These are phyloP conservation scores for Rhizopus sp. DNA, from an alignment of 371 early-diverging fungal species.

Conservation along the genomic window DNA sequence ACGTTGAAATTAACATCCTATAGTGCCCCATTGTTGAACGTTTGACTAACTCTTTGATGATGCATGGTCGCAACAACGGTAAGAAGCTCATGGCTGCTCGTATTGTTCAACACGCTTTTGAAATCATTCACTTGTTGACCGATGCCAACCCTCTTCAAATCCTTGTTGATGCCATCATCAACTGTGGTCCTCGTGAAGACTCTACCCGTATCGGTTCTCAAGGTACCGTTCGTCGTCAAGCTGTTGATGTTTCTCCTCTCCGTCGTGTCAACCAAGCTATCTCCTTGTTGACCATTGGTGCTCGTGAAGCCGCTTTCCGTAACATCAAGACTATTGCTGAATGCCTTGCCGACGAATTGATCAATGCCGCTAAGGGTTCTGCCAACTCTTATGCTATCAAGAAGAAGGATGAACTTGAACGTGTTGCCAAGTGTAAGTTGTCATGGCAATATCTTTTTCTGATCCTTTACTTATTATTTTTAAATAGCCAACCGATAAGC, in stretches of 20 bases:
- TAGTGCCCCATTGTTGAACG: conserved; percentile 99
- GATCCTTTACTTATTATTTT: not conserved
- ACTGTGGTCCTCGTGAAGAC: conserved; percentile 99
- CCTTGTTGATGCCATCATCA: conserved; percentile 99
- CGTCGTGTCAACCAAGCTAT: conserved; percentile 99
- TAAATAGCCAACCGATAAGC: conserved; percentile 37
- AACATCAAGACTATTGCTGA: conserved; percentile 60
- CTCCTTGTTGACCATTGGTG: conserved; percentile 95
- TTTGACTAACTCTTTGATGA: conserved; percentile 99
- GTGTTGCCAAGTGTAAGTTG: conserved; percentile 62
- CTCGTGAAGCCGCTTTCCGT: conserved; percentile 45
- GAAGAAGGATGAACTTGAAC: conserved; percentile 99
- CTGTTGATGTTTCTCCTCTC: conserved; percentile 99
- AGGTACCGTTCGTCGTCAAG: conserved; percentile 99
- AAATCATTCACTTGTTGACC: conserved; percentile 98
- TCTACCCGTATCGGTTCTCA: conserved; percentile 99
- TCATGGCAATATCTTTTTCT: not conserved
- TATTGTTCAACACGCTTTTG: conserved; percentile 99
- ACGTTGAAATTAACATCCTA: not conserved
- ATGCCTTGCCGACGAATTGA: conserved; percentile 99
- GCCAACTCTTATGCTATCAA: conserved; percentile 99
- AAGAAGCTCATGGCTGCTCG: conserved; percentile 99
- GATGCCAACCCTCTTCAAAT: conserved; percentile 99
- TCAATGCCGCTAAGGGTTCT: conserved; percentile 98
- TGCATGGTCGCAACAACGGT: conserved; percentile 99